Base-by-base conservation (phyloP, 192 early-diverging fungal genomes). In the Irineochytrium annulatum region DNA sequence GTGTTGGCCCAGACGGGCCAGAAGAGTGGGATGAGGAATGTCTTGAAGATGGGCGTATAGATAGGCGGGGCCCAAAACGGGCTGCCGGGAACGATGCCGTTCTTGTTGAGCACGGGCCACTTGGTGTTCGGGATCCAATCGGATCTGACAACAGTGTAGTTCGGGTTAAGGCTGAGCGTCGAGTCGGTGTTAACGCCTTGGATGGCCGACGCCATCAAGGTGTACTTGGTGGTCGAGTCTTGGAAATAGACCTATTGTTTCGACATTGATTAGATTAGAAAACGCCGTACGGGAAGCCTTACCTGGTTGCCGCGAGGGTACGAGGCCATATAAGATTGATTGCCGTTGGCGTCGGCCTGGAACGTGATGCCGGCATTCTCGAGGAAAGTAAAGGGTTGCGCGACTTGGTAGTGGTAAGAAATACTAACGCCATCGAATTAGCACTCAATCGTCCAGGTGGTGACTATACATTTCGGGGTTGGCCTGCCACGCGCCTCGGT, bases 21-120 rank as follows among this genome's bases (percentile, higher is more conserved):
- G 17, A 39, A 39, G 33, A 57, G 17, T 6, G 56, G 56, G 34
- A 49, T 49, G 13, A 49, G 24, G 46, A 49, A 49, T 8, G 46
- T 49, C 24, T 49, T 49, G 13, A 49, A 14, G 11, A 49, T 24
- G 24, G 46, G 46, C 5, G 46, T 49, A 24, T 49, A 49, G 22
- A 49, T 49, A 5, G 46, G 46, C 6, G 11, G 8, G 11, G 46
- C 11, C 46, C 46, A 49, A 24, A 49, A 49, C 5, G 46, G 46
- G 8, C 22, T 8, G 11, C 46, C 46, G 11, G 6, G 11, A 22
- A 49, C 46, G 22, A 49, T 8, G 8, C 46, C 46, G 24, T 24
- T 24, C 13, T 14, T 24, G 11, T 8, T 24, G 46, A 49, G 46
- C 11, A 22, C 46, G 46, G 46, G 46, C 17, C 13, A 49, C 22